A percentile compares a stretch with the other conserved stretches of the same genome.
Conservation (phyloP, 805 yeast genomes). For the Metschnikowia vanudenii region DNA sequence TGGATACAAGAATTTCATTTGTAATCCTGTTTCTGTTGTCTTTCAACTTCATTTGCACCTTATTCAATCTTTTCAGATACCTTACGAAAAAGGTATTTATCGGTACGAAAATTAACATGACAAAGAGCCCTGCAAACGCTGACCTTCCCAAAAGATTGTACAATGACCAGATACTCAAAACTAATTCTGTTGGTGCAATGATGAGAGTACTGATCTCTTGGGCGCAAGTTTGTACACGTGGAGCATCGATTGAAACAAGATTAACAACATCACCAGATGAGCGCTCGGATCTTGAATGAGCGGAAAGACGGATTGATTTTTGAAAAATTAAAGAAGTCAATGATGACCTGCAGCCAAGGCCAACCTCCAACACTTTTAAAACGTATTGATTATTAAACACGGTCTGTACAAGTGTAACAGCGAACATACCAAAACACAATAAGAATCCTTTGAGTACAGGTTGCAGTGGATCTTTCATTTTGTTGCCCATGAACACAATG, state of each 20-base stretch:
- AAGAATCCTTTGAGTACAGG: conserved; percentile 20
- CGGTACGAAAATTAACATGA: conserved; percentile 21
- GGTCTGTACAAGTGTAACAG: conserved; percentile 58
- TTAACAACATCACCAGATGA: conserved; percentile 27
- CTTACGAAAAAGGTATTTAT: conserved; percentile 21
- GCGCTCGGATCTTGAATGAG: conserved; percentile 17
- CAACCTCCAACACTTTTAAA: conserved; percentile 53
- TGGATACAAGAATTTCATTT: conserved; percentile 24
- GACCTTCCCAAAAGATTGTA: conserved; percentile 25
- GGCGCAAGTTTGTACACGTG: conserved; percentile 22
- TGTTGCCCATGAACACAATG: conserved; percentile 58
- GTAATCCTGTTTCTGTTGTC: conserved; percentile 24
- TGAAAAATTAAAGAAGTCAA: conserved; percentile 25
- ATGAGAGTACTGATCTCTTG: conserved; percentile 20
- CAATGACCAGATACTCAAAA: conserved; percentile 22
- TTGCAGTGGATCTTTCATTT: conserved; percentile 9
- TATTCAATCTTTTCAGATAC: conserved; percentile 13
- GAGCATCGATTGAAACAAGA: conserved; percentile 26
- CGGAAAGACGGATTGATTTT: conserved; percentile 22
- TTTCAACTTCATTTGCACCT: conserved; percentile 19
- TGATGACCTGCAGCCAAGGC: conserved; percentile 38
- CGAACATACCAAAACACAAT: conserved; percentile 46
- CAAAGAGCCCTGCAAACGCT: conserved; percentile 22
- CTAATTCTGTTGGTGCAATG: conserved; percentile 18
- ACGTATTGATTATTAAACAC: conserved; percentile 67